These are phyloP conservation scores for Eucalyptus marginata DNA, from an alignment of 345 rosid species.

Conservation along the genomic window DNA sequence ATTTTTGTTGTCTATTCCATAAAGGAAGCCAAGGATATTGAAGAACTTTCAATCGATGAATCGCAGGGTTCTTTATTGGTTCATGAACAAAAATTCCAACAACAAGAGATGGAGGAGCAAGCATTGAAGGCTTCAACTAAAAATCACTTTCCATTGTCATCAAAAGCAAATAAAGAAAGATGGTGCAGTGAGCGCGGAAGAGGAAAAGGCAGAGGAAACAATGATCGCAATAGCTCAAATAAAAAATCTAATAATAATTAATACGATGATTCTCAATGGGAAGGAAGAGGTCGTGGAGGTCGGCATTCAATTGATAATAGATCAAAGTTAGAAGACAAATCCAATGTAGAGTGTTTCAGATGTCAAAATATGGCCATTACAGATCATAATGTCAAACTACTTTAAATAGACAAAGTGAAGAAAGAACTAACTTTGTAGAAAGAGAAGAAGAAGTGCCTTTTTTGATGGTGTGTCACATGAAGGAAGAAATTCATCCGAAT, in stretches of 20 bases:
- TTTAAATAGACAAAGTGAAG: too few species aligned
- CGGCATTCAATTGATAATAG: background rate
- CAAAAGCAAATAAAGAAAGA: too few species aligned
- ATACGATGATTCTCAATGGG: background rate
- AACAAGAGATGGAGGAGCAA: background rate
- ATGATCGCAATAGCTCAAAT: too few species aligned
- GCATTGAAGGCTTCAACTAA: background rate
- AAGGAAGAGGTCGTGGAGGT: background rate
- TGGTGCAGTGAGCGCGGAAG: too few species aligned
- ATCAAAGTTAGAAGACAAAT: background rate
- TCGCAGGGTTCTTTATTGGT: background rate
- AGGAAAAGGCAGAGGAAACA: too few species aligned
- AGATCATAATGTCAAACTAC: background rate
- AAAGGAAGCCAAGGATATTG: background rate
- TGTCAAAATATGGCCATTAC: background rate
- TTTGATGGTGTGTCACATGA: background rate
- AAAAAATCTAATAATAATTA: background rate
- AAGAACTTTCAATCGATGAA: background rate
- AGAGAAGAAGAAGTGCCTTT: background rate
- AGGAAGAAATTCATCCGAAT: background rate
- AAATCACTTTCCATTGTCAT: too few species aligned
- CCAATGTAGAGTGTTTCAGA: accelerated
- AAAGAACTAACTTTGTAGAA: background rate
- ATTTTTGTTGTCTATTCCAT: background rate
- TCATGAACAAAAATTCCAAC: background rate